Percentiles rank a stretch among this genome's conserved stretches.
These are phyloP conservation scores for Penicillium tannophilum DNA, from an alignment of 495 filamentous ascomycete genomes.

Conservation along the genomic window DNA sequence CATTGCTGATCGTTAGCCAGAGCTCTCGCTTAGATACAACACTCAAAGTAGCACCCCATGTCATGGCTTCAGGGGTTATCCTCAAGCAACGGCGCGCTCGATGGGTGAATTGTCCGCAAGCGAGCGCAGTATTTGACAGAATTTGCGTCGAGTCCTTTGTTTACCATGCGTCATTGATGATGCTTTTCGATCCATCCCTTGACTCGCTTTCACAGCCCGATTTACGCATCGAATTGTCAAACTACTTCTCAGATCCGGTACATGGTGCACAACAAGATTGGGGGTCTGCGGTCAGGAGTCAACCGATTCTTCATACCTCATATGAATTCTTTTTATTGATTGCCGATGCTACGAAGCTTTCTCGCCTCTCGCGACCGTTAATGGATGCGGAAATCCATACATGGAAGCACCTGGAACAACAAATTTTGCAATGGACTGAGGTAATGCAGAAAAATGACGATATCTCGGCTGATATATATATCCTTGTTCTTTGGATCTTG, in stretches of 20 bases:
- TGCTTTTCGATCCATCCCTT: slow-evolving; percentile 19
- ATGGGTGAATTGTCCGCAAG: slow-evolving; percentile 4
- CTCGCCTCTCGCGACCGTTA: slow-evolving; percentile 8
- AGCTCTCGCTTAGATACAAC: slow-evolving; percentile 10
- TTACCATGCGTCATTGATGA: slow-evolving; percentile 21
- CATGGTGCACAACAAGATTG: background rate
- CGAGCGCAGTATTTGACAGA: slow-evolving; percentile 16
- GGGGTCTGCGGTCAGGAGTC: background rate
- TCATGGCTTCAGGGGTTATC: slow-evolving; percentile 11
- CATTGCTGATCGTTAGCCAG: background rate
- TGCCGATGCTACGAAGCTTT: slow-evolving; percentile 18
- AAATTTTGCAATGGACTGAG: background rate
- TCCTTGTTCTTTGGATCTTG: slow-evolving; percentile 1
- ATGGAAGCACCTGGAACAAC: slow-evolving; percentile 1
- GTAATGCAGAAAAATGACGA: background rate
- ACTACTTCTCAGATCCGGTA: slow-evolving; percentile 5
- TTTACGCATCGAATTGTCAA: background rate
- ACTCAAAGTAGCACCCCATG: slow-evolving; percentile 12
- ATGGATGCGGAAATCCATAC: background rate
- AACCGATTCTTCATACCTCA: slow-evolving; percentile 17
- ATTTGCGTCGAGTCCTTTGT: slow-evolving; percentile 22
- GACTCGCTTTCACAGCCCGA: slow-evolving; percentile 10
- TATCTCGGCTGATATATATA: background rate
- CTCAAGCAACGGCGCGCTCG: slow-evolving; percentile 7
- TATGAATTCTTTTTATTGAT: slow-evolving; percentile 19